phyloP scores from a whole-genome alignment of 2,329 filamentous ascomycete species.

The Zymoseptoria tritici region DNA sequence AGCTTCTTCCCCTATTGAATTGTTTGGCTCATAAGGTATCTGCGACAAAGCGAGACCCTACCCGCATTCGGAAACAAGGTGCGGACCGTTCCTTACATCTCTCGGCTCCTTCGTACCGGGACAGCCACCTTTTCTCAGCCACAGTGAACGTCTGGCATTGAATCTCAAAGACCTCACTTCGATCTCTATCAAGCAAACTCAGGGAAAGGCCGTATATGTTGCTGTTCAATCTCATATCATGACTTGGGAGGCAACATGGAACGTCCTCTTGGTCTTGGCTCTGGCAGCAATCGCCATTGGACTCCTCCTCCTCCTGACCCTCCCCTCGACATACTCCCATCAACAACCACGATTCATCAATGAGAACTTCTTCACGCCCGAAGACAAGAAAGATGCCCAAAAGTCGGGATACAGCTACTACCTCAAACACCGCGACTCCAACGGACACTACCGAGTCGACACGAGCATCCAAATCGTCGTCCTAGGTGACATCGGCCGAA shows the following conservation, averaged over 20 bases:
- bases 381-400: conserved; percentile 20
- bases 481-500: conserved; percentile 88
- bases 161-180: neutral
- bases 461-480: conserved; percentile 74
- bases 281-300: conserved; percentile 43
- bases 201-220: neutral
- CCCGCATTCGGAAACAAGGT: too few species aligned
- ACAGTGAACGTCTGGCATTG: too few species aligned
- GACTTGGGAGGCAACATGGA: conserved; percentile 25
- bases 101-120: too few species aligned
- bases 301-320: conserved; percentile 41
- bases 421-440: conserved; percentile 16
- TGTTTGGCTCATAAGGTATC: too few species aligned
- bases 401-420: conserved; percentile 28
- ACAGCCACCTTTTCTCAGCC: too few species aligned
- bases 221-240: neutral
- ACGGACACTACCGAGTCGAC: conserved; percentile 30
- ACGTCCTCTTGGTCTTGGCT: conserved; percentile 34
- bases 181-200: neutral
- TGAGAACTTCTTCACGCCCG: conserved; percentile 24
- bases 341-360: conserved; percentile 24
- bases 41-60: too few species aligned
- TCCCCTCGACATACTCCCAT: conserved; percentile 47
- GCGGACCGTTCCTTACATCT: too few species aligned
- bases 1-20: too few species aligned